Evolutionary conservation across 2,329 filamentous ascomycete species (phyloP), one percentile per base, ranked within the genome.

Genomic region (Dothideomycetes sp.): DNA sequence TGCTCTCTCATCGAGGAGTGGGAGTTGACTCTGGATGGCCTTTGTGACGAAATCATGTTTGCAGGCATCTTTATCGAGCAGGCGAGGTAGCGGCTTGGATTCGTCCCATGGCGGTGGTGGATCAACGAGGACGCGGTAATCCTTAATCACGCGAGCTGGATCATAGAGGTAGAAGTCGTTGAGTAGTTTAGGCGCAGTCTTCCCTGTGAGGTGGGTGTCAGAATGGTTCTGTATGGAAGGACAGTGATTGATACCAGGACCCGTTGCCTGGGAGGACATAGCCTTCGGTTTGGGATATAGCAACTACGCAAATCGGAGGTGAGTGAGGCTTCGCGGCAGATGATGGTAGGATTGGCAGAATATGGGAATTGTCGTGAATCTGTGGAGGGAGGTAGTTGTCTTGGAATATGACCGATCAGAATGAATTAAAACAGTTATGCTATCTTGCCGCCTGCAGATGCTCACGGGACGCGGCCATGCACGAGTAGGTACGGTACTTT

Each of bases 1-100:
- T 27, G 61, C 55, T 22, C 57, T 51, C 19, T 59, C 53, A 41
- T 69, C 66, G 9, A 62, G 54, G 9, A 55, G 53, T 4, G 69
- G 65, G 18, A 69, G 52, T 22, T 62, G 55, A 39, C 70, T 75
- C 55, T 80, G 75, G 34, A 65, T 61, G 15, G 59, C 45, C 52
- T 83, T 81, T 34, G 62, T 62, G 33, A 69, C 63, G 52, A 81
- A 76, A 19, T 63, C 59, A 60, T 84, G 80, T 38, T 62, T 65
- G 55, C 79, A 82, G 45, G 69, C 70, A 24, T 51, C 55, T 34
- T 49, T 50, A 8, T 65, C 63, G 22, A 27, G 22, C 22, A 27
- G 12, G 22, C 22, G 22, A 27, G 22, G 7, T 12, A 12, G 22
- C 9, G 52, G 53, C 7, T 47, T 48, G 14, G 55, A 52, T 29